A percentile compares a stretch with the other conserved stretches of the same genome.
These are phyloP conservation scores for Schizophyllum commune DNA, from an alignment of 1,284 basidiomycete species.

Conservation along the genomic window DNA sequence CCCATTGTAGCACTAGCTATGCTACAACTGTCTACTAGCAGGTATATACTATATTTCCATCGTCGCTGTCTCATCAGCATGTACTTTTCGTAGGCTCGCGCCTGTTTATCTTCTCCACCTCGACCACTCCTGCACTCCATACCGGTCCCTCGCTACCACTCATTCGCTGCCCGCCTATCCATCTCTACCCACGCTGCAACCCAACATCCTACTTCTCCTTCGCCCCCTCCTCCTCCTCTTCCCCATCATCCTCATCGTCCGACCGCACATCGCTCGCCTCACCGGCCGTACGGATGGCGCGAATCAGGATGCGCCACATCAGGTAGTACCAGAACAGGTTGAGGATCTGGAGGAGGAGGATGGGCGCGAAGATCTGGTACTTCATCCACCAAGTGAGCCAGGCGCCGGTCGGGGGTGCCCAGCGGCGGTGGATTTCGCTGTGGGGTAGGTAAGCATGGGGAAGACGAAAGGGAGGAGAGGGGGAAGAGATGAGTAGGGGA, in stretches of 20 bases:
- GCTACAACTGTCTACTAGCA: too few relatives aligned
- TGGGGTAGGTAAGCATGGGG: neutral
- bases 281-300: neutral
- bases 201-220: too few relatives aligned
- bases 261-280: slow-evolving; percentile 43
- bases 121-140: too few relatives aligned
- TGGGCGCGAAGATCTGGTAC: slow-evolving; percentile 65
- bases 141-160: too few relatives aligned
- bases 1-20: too few relatives aligned
- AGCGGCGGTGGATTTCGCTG: slow-evolving; percentile 53
- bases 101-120: too few relatives aligned
- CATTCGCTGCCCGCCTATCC: too few relatives aligned
- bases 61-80: too few relatives aligned
- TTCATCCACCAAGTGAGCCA: slow-evolving; percentile 75
- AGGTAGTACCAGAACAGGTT: slow-evolving; percentile 80
- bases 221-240: slow-evolving; percentile 35
- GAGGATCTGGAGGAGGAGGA: slow-evolving; percentile 62
- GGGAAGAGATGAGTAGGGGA: slow-evolving; percentile 31
- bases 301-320: slow-evolving; percentile 50
- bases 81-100: too few relatives aligned
- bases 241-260: slow-evolving; percentile 70
- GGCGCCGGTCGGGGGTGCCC: slow-evolving; percentile 56
- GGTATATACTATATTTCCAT: too few relatives aligned
- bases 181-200: too few relatives aligned
- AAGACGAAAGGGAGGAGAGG: neutral